Percentiles rank a stretch among this genome's conserved stretches.
phyloP scores from a whole-genome alignment of 257 asterid genomes.

The Ophiorrhiza pumila region DNA sequence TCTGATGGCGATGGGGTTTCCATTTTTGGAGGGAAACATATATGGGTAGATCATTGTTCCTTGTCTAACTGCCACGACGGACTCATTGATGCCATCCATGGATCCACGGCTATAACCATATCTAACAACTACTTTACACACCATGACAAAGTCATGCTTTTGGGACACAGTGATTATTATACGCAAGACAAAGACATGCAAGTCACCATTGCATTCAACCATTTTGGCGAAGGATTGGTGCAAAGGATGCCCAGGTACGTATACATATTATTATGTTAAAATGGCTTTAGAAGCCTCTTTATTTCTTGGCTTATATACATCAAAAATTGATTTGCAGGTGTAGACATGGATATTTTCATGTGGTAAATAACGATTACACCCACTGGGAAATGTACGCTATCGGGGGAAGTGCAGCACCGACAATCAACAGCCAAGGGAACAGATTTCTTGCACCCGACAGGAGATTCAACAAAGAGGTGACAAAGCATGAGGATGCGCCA shows the following conservation, averaged over 20 bases:
- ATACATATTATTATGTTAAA: too few species aligned
- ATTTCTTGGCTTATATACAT: too few species aligned
- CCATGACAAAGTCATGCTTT: conserved; percentile 80
- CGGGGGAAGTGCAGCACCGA: conserved; percentile 88
- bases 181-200: conserved; percentile 60
- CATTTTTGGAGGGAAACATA: conserved; percentile 44
- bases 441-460: conserved; percentile 70
- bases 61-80: conserved; percentile 72
- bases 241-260: conserved; percentile 91
- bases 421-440: conserved; percentile 79
- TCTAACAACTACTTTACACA: conserved; percentile 75
- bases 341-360: conserved; percentile 87
- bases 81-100: conserved; percentile 68
- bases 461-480: conserved; percentile 58
- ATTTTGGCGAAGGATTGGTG: conserved; percentile 81
- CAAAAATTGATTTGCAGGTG: conserved; percentile 44
- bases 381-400: conserved; percentile 94
- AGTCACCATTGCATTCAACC: conserved; percentile 77
- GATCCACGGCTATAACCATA: conserved; percentile 69
- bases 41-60: conserved; percentile 82
- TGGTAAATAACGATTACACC: conserved; percentile 82
- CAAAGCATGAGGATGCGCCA: conserved; percentile 86
- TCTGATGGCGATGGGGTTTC: conserved; percentile 77
- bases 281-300: too few species aligned
- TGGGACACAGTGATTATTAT: conserved; percentile 65